Base-by-base conservation (phyloP, 768 basidiomycete species). In the Auriculariales sp. region DNA sequence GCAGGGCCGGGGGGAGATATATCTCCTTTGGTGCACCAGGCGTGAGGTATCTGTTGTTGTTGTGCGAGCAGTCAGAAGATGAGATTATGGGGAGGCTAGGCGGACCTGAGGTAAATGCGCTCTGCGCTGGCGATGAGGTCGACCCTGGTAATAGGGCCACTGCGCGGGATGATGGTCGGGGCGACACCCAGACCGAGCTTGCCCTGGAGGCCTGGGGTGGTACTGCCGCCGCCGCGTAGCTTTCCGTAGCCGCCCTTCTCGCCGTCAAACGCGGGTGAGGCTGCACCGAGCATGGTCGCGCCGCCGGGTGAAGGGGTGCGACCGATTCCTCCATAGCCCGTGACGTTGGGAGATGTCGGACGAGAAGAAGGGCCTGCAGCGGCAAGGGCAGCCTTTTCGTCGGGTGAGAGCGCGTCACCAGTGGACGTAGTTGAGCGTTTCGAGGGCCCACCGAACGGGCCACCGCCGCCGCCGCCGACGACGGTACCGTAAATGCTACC, bases 21-120 rank as follows among this genome's bases (percentile, higher is more conserved):
- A 99, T 93, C 70, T 98, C 94, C 64, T 97, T 94, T 65, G 91
- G 93, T 61, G 92, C 87, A 11, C 79, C 77, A 14, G 83, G 79
- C 54, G 85, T 79, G 5, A 83, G 39, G 39, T 44, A 44, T 19
- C 39, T n/a, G n/a, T n/a, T n/a, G n/a, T n/a, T n/a, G n/a, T n/a
- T n/a, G n/a, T n/a, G n/a, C n/a, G n/a, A n/a, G n/a, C n/a, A n/a
- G n/a, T n/a, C n/a, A n/a, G n/a, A n/a, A n/a, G n/a, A n/a, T n/a
- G n/a, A n/a, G n/a, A n/a, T n/a, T n/a, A n/a, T n/a, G n/a, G n/a
- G n/a, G n/a, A n/a, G n/a, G n/a, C n/a, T n/a, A n/a, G n/a, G n/a
- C n/a, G n/a, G n/a, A n/a, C n/a, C n/a, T 83, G 61, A 83, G 83
- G 70, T 81, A 98, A 57, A 99, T 97, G 59, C 92, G 88, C 61